Evolutionary conservation across 495 filamentous ascomycete species (phyloP).

Genomic region (Ramalina peruviana): DNA sequence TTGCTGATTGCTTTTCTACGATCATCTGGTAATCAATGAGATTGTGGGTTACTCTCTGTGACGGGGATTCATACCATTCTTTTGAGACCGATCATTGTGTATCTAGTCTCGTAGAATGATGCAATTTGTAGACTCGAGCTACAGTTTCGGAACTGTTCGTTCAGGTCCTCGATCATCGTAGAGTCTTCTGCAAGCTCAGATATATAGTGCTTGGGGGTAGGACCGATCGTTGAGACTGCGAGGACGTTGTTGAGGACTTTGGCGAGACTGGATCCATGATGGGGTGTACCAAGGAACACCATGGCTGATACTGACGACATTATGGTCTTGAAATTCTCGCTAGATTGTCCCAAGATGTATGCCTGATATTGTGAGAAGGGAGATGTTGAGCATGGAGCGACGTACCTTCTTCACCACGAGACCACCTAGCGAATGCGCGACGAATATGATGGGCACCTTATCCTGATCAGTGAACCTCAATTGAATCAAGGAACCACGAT

Average conservation of each 20-base stretch:
- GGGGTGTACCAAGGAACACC: slow-evolving; percentile 33
- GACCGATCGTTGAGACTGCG: slow-evolving; percentile 11
- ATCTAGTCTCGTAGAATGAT: slow-evolving; percentile 34
- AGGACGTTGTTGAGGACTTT: slow-evolving; percentile 23
- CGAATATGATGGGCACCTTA: slow-evolving; percentile 15
- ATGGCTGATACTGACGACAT: slow-evolving; percentile 22
- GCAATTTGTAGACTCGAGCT: slow-evolving; percentile 20
- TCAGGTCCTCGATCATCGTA: slow-evolving; percentile 22
- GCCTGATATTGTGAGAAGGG: neutral
- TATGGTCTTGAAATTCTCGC: slow-evolving; percentile 22
- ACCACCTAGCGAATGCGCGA: slow-evolving; percentile 18
- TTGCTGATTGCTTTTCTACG: slow-evolving; percentile 31
- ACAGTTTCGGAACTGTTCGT: slow-evolving; percentile 31
- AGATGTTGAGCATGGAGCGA: neutral
- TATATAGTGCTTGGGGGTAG: slow-evolving; percentile 24
- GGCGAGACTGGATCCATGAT: slow-evolving; percentile 30
- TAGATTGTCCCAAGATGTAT: slow-evolving; percentile 23
- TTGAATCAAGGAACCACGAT: neutral
- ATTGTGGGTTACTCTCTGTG: neutral
- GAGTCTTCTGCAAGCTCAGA: slow-evolving; percentile 27
- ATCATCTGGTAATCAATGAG: slow-evolving; percentile 18
- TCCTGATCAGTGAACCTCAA: too few species aligned
- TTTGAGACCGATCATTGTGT: slow-evolving; percentile 19
- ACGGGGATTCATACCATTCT: too few species aligned
- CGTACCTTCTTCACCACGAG: slow-evolving; percentile 30